Conservation (phyloP, 495 filamentous ascomycete genomes). For the Barbatosphaeria neglecta region DNA sequence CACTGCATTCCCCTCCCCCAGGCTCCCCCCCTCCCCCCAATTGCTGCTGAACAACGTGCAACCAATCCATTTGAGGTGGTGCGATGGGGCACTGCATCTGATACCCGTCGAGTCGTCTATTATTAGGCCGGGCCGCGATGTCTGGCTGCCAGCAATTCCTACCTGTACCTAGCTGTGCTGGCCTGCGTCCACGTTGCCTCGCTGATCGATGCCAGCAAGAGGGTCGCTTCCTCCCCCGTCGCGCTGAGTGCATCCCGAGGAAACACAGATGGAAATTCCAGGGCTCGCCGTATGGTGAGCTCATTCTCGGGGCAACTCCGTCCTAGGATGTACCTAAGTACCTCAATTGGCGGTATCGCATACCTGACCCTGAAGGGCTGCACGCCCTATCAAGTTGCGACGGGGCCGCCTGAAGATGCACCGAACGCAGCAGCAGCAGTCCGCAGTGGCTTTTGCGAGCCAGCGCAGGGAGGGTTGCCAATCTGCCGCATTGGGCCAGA, state of each 20-base stretch:
- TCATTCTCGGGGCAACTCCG: too few species aligned
- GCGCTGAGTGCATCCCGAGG: not conserved
- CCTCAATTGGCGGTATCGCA: too few species aligned
- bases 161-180: not conserved
- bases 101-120: not conserved
- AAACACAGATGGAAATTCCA: too few species aligned
- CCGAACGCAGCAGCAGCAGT: not conserved
- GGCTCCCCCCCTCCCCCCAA: not conserved
- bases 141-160: not conserved
- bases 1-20: not conserved
- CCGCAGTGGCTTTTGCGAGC: not conserved
- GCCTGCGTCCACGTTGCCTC: not conserved
- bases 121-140: not conserved
- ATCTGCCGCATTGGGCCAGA: not conserved
- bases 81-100: constrained; percentile 1
- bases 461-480: not conserved
- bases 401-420: not conserved
- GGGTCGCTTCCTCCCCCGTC: not conserved
- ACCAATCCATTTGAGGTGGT: not conserved
- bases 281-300: too few species aligned
- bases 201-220: not conserved
- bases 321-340: too few species aligned
- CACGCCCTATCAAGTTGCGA: not conserved
- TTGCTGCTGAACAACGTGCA: constrained; percentile 1
- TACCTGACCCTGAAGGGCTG: too few species aligned